Base-by-base conservation (phyloP, 345 rosid species). In the Chamaenerion angustifolium region DNA sequence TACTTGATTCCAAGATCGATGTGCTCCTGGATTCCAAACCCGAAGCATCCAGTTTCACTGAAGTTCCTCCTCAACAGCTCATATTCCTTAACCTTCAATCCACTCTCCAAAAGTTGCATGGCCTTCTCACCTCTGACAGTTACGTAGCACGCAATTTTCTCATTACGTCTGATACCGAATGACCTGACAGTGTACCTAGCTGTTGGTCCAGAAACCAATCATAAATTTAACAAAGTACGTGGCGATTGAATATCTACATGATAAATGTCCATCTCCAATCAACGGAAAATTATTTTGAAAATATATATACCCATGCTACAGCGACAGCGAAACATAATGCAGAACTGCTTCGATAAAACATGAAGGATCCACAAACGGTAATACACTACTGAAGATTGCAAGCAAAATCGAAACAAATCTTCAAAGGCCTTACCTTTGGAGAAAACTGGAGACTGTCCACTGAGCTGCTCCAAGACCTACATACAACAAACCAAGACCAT, bases 131-230 rank as follows among this genome's bases (percentile, higher is more conserved):
- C 97, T 52, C 97, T 89, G 10, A 89, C 97, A 0, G 97, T 89
- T 6, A 89, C 97, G 31, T 89, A 80, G 65, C 98, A 90, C 0
- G 98, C 98, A 67, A 90, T 90, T 80, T 90, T 90, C 46, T 90
- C 98, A 6, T 90, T 90, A 73, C 95, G 86, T 64, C 98, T 77
- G 48, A 90, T 90, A 13, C 95, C 98, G 5, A 90, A 90, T 3
- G 98, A 90, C 52, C 98, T 73, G 61, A 90, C 98, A 54, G 98
- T 90, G 77, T 86, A 90, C 73, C 95, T 83, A 40, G 98, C 98
- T 85, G 79, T 56, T 15, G 50, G 19, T 47, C 16, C 43, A 50
- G 17, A 8, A 27, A 0, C 15, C 37, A 60, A 18, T 37, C 40
- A 21, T 17, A 16, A n/a, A 8, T 23, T 45, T 23, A 19, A 13